Percentiles rank a stretch among this genome's conserved stretches.
These are phyloP conservation scores for Neurospora crassa DNA, from an alignment of 2,329 filamentous ascomycete species.

Conservation along the genomic window DNA sequence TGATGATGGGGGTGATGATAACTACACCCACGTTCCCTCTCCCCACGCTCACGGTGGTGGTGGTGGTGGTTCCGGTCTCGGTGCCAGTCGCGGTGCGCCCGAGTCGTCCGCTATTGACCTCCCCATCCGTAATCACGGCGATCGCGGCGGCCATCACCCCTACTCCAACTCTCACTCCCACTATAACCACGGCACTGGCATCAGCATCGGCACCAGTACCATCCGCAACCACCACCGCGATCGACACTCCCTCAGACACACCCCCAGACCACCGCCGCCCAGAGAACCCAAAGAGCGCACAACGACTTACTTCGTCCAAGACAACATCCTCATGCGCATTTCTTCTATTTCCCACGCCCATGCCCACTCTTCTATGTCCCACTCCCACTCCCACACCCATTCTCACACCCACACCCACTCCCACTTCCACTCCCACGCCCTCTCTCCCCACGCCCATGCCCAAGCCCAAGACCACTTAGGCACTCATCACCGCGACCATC, in stretches of 20 bases:
- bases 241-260: background rate
- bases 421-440: background rate
- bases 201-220: too few relatives aligned
- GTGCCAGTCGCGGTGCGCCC: background rate
- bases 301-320: background rate
- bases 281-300: background rate
- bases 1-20: background rate
- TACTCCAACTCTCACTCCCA: background rate
- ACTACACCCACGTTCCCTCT: background rate
- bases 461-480: too few relatives aligned
- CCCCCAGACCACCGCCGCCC: too few relatives aligned
- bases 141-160: background rate
- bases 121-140: background rate
- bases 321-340: background rate
- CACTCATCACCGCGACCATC: too few relatives aligned
- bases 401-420: background rate
- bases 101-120: background rate
- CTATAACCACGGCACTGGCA: too few relatives aligned
- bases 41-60: background rate
- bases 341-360: background rate
- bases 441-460: too few relatives aligned
- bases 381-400: too few relatives aligned
- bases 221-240: background rate
- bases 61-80: background rate
- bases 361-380: background rate